A percentile compares a stretch with the other conserved stretches of the same genome.
phyloP scores from a whole-genome alignment of 2,329 filamentous ascomycete species.

The Aspergillus tanneri region DNA sequence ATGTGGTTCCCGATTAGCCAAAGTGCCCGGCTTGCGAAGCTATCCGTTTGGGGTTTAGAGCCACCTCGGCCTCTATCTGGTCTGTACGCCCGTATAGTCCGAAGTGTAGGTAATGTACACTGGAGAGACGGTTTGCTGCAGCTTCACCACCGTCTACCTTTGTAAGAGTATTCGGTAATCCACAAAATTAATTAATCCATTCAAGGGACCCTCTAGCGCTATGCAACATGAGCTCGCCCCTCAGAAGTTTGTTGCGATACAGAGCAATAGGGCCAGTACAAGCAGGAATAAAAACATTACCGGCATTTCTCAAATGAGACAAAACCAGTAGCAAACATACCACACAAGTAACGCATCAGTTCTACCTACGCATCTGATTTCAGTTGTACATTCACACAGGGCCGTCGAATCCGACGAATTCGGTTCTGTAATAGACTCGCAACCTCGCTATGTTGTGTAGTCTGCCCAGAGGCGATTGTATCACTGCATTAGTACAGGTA shows the following conservation, averaged over 20 bases:
- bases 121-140: constrained; percentile 8
- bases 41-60: constrained; percentile 9
- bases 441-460: neutral
- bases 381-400: neutral
- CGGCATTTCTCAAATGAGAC: neutral
- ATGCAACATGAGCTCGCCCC: neutral
- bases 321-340: neutral
- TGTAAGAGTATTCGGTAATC: too few relatives aligned
- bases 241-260: neutral
- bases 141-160: neutral
- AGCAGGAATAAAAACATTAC: neutral
- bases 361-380: neutral
- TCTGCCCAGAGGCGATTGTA: neutral
- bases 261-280: neutral
- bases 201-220: neutral
- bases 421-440: neutral
- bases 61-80: constrained; percentile 1
- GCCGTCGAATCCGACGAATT: neutral
- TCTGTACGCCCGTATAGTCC: neutral
- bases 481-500: neutral
- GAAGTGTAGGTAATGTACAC: neutral
- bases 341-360: neutral
- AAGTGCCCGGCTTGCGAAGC: constrained; percentile 8
- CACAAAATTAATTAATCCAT: neutral
- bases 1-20: constrained; percentile 23